Base-by-base conservation (phyloP, 345 rosid species). In the Eucalyptus shirleyi region DNA sequence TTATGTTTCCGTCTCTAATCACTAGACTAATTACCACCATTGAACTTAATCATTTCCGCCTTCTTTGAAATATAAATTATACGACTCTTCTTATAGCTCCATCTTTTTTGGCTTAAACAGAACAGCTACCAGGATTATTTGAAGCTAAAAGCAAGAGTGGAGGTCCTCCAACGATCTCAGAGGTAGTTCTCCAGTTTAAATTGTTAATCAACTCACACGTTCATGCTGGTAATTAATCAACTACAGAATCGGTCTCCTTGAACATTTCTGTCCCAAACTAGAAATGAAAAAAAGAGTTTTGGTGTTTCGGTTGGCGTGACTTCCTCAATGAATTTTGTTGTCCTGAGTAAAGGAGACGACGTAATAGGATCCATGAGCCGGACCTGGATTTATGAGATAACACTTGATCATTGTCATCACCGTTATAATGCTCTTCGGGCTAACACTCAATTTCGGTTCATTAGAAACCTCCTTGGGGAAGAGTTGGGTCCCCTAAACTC, bases 391-490 rank as follows among this genome's bases (percentile, higher is more conserved):
- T 19, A 77, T 37, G 83, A 77, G 83, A 77, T 77, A 21, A 19
- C 28, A 37, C 47, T 37, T 7, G 28, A 37, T 37, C 26, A 37
- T 21, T 40, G 23, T 40, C 83, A 40, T 37, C 28, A 7, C 24
- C 14, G 15, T 77, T 10, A 12, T 77, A 10, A 77, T 37, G 23
- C 23, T 77, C 83, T 37, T 23, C 3, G 83, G 83, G 77, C 77
- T 87, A 55, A 87, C 16, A 9, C 67, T 89, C 88, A 15, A 90
- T 91, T 86, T 21, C 37, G 55, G 67, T 65, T 67, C 47, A 44
- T 34, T 53, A 97, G 98, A 92, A 97, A 97, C 93, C 94, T 97
- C 83, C 98, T 96, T 89, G 99, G 98, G 30, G 98, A 97, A 90
- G 98, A 97, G 88, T 88, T 97, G 90, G 97, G 93, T 45, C 95